These are phyloP conservation scores for Lentinus tigrinus DNA, from an alignment of 768 basidiomycete species.

Conservation along the genomic window DNA sequence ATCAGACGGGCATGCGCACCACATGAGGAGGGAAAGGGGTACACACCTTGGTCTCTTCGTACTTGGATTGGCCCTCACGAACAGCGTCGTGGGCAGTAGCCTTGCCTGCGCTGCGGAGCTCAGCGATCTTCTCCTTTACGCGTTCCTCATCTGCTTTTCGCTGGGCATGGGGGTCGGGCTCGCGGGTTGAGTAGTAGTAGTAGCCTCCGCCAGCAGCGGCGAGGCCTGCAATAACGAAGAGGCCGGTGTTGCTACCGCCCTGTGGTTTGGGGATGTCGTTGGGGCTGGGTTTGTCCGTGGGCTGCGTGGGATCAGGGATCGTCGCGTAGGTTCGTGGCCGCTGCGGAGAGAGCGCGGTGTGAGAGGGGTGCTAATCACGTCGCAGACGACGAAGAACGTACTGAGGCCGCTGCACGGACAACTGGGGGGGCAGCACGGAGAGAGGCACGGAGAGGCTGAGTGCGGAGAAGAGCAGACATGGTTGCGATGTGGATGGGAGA, in stretches of 20 bases:
- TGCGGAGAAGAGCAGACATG: conserved; percentile 25
- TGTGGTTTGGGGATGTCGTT: conserved; percentile 19
- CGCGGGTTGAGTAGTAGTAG: conserved; percentile 32
- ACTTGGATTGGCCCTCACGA: conserved; percentile 33
- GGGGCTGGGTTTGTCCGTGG: conserved; percentile 22
- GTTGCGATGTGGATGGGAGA: background rate
- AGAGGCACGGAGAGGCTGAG: conserved; percentile 20
- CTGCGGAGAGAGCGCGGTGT: conserved; percentile 3
- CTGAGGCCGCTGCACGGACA: conserved; percentile 13
- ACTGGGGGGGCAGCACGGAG: conserved; percentile 12
- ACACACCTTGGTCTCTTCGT: conserved; percentile 36
- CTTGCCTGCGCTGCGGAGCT: conserved; percentile 33
- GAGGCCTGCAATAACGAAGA: conserved; percentile 29
- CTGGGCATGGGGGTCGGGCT: conserved; percentile 19
- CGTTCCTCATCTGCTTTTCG: conserved; percentile 34
- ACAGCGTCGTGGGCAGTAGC: conserved; percentile 27
- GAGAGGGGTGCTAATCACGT: background rate
- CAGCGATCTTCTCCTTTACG: conserved; percentile 27
- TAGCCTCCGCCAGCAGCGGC: conserved; percentile 37
- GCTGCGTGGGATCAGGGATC: conserved; percentile 25
- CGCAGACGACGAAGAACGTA: background rate
- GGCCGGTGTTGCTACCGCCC: conserved; percentile 23
- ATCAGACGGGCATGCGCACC: no score
- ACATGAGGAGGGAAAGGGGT: background rate
- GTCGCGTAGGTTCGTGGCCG: conserved; percentile 23